phyloP scores from a whole-genome alignment of 2,329 filamentous ascomycete species.

The Scortechinia acanthostroma region DNA sequence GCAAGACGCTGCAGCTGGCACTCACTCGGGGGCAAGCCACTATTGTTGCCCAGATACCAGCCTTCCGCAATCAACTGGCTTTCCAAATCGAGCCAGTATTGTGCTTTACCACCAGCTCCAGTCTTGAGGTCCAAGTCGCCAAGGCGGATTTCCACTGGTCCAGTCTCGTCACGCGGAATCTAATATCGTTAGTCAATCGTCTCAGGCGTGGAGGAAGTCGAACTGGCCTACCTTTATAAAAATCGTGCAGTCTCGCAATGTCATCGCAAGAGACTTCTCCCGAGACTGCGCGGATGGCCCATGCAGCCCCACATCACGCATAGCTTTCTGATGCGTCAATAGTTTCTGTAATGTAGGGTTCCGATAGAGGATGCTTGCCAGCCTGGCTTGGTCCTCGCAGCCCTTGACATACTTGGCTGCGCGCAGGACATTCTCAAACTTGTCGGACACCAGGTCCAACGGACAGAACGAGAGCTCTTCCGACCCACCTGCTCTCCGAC shows the following conservation, averaged over 20 bases:
- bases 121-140: slow-evolving; percentile 39
- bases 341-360: slow-evolving; percentile 19
- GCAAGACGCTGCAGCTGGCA: slow-evolving; percentile 16
- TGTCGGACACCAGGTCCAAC: slow-evolving; percentile 29
- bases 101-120: slow-evolving; percentile 28
- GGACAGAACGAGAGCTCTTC: slow-evolving; percentile 32
- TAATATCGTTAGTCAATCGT: slow-evolving; percentile 8
- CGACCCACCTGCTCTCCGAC: slow-evolving; percentile 12
- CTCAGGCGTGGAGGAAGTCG: neutral
- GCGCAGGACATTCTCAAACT: slow-evolving; percentile 22
- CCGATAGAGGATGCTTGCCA: slow-evolving; percentile 20
- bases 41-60: slow-evolving; percentile 30
- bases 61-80: slow-evolving; percentile 30
- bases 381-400: slow-evolving; percentile 13
- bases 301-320: slow-evolving; percentile 19
- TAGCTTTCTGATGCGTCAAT: slow-evolving; percentile 9
- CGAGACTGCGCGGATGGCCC: slow-evolving; percentile 21
- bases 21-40: slow-evolving; percentile 13
- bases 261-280: slow-evolving; percentile 35
- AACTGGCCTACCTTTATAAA: slow-evolving; percentile 30
- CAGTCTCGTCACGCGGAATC: slow-evolving; percentile 20
- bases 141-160: slow-evolving; percentile 24
- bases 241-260: slow-evolving; percentile 38
- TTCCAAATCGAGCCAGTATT: slow-evolving; percentile 35
- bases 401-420: slow-evolving; percentile 21